These are phyloP conservation scores for Triangularia verruculosa DNA, from an alignment of 2,329 filamentous ascomycete genomes.

Conservation along the genomic window DNA sequence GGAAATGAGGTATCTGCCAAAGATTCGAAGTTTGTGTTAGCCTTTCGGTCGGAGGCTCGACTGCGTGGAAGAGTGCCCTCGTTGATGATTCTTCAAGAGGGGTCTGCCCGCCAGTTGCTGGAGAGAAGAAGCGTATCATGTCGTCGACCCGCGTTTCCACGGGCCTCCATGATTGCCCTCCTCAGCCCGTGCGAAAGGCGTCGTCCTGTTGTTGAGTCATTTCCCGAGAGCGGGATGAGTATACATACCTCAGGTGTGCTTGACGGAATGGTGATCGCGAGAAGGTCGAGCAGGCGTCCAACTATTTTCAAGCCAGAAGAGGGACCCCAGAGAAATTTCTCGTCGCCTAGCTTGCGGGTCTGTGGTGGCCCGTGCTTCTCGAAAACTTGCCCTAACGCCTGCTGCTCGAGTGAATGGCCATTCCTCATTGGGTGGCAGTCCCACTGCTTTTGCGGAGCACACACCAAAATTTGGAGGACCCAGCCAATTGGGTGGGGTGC, in stretches of 20 bases:
- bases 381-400: conserved; percentile 27
- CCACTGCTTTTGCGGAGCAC: background rate
- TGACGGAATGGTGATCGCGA: conserved; percentile 19
- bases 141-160: conserved; percentile 21
- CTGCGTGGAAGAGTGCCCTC: conserved; percentile 69
- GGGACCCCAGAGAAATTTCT: conserved; percentile 16
- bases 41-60: conserved; percentile 52
- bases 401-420: background rate
- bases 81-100: conserved; percentile 50
- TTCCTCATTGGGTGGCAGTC: background rate
- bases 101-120: conserved; percentile 67
- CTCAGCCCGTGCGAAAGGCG: conserved; percentile 48
- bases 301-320: background rate
- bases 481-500: conserved; percentile 23
- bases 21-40: conserved; percentile 58
- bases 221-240: conserved; percentile 12
- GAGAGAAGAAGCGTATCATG: conserved; percentile 62
- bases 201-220: conserved; percentile 32
- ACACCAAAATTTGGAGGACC: conserved; percentile 2
- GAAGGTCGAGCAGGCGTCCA: conserved; percentile 30
- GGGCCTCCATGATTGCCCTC: conserved; percentile 56
- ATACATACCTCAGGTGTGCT: conserved; percentile 32
- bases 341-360: conserved; percentile 4
- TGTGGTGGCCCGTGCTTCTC: conserved; percentile 27
- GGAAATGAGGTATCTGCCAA: conserved; percentile 63